Base-by-base conservation (phyloP, 2,329 filamentous ascomycete species). In the Phaeosphaeriaceae sp. region DNA sequence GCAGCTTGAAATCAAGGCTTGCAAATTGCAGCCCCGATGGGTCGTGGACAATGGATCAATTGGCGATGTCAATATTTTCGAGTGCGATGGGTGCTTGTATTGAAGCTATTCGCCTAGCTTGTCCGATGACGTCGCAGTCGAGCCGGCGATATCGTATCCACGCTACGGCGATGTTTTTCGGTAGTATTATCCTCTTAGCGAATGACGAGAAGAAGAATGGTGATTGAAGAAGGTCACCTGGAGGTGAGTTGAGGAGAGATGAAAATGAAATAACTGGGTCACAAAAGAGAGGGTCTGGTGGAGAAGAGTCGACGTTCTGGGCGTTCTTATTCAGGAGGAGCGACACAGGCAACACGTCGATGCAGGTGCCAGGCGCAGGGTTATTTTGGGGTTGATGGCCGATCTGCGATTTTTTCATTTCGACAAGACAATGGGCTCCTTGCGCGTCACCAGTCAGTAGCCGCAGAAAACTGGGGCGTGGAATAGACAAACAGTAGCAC, bases 321-420 rank as follows among this genome's bases (percentile, higher is more conserved):
- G 17, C 26, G 28, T 21, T 26, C 22, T 49, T 35, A 54, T 35
- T 58, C 55, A 63, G 56, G 56, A 64, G 61, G 42, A 48, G 30
- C 32, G 32, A 42, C 11, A 56, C n/a, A 11, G 49, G 46, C 30
- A 26, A 8, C n/a, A n/a, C 21, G 11, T 35, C 30, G 51, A 54
- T 30, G n/a, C n/a, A n/a, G n/a, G n/a, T n/a, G n/a, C n/a, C n/a
- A n/a, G n/a, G 54, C 50, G 54, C 55, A 53, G 58, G 58, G 61
- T 54, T 63, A 65, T 62, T 56, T 67, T 65, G 58, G 65, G 58
- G 60, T 61, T 58, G 40, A 30, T 19, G 2, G 43, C n/a, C 66
- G 68, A 69, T 67, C 65, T 61, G 42, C 58, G 58, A 65, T n/a
- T 35, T 13, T 56, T 50, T 60, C 55, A 62, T 67, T 60, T 67